These are phyloP conservation scores for Coniophora puteana DNA, from an alignment of 1,284 basidiomycete genomes.

Conservation along the genomic window DNA sequence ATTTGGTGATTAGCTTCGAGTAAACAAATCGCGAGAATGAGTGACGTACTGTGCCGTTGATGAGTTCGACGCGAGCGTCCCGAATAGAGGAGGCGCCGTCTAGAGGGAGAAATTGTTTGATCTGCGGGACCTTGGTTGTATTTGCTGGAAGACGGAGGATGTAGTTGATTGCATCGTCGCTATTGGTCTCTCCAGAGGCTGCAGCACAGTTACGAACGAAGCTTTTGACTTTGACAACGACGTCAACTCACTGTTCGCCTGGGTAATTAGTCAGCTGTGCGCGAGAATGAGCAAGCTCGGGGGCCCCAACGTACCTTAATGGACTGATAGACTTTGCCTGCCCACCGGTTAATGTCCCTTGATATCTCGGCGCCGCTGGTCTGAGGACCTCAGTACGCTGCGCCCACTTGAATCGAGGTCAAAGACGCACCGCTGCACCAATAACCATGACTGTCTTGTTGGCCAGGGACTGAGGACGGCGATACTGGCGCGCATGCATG, in stretches of 20 bases:
- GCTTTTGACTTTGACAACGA: too few species aligned
- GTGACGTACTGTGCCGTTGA: constrained; percentile 34
- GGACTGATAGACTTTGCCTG: constrained; percentile 34
- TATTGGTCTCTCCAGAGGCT: too few species aligned
- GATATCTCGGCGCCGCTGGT: constrained; percentile 42
- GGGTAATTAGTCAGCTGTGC: too few species aligned
- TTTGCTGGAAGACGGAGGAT: constrained; percentile 23
- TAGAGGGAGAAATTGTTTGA: constrained; percentile 26
- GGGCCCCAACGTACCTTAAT: constrained; percentile 25
- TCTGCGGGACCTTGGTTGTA: constrained; percentile 27
- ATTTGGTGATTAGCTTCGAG: too few species aligned
- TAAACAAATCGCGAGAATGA: background rate
- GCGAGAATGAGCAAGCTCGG: too few species aligned
- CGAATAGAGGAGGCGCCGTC: constrained; percentile 14
- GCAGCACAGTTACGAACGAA: too few species aligned
- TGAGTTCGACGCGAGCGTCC: constrained; percentile 33
- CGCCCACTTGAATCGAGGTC: background rate
- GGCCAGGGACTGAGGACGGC: constrained; percentile 31
- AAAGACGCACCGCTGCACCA: constrained; percentile 34
- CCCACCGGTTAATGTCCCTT: constrained; percentile 30
- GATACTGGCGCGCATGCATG: constrained; percentile 39
- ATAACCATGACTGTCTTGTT: constrained; percentile 42
- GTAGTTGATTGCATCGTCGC: constrained; percentile 17
- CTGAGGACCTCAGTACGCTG: too few species aligned
- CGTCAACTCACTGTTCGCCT: too few species aligned